These are phyloP conservation scores for Amborella trichopoda DNA, from an alignment of 164 flowering plant genomes.

Conservation along the genomic window DNA sequence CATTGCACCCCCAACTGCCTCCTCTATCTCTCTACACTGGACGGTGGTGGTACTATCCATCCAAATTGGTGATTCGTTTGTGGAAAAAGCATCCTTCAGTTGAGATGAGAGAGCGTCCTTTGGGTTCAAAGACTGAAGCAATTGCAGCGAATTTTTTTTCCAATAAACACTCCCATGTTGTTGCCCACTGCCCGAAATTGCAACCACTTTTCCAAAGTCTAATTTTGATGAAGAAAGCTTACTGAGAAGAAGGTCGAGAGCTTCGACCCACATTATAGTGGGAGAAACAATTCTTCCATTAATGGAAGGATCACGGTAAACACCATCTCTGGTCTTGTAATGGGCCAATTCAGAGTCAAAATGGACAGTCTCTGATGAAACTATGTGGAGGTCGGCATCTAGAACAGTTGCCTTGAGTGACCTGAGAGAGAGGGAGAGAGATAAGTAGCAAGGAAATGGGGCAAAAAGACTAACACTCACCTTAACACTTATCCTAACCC, in stretches of 20 bases:
- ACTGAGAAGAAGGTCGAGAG: constrained; percentile 61
- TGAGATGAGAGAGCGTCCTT: constrained; percentile 44
- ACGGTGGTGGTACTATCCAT: constrained; percentile 93
- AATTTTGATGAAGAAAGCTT: constrained; percentile 40
- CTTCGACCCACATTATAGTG: constrained; percentile 94
- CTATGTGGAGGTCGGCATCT: constrained; percentile 61
- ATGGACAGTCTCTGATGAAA: constrained; percentile 49
- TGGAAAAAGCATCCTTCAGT: constrained; percentile 55
- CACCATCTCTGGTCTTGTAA: constrained; percentile 87
- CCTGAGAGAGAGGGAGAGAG: constrained; percentile 29
- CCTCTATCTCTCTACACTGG: constrained; percentile 80
- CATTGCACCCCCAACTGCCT: constrained; percentile 78
- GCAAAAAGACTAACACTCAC: background rate
- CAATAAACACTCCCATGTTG: constrained; percentile 98
- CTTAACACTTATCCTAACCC: background rate
- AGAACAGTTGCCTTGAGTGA: constrained; percentile 89
- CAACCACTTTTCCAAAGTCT: constrained; percentile 58
- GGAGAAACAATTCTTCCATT: constrained; percentile 92
- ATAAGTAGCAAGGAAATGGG: no score
- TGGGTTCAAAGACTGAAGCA: constrained; percentile 51
- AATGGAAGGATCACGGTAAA: constrained; percentile 48
- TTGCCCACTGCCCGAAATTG: constrained; percentile 95
- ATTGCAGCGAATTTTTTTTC: constrained; percentile 53
- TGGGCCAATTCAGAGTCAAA: constrained; percentile 85
- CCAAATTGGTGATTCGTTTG: constrained; percentile 82